Evolutionary conservation across 371 early-diverging fungal species (phyloP).

Genomic region (Syncephalastrum sp.): DNA sequence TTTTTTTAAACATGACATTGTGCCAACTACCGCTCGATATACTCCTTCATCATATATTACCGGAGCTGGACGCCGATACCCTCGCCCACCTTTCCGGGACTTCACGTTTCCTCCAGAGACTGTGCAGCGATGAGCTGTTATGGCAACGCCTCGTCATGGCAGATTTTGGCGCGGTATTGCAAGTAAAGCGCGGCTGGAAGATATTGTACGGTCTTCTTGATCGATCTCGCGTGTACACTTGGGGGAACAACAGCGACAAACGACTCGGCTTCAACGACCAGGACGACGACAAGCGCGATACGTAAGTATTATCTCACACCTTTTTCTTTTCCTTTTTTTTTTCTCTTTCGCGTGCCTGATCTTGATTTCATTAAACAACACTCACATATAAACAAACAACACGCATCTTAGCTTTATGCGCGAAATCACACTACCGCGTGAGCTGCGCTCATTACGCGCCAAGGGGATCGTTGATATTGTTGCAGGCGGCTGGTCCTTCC

Average conservation of each 20-base stretch:
- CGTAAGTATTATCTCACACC: constrained; percentile 3
- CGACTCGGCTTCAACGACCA: constrained; percentile 26
- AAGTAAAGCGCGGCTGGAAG: constrained; percentile 30
- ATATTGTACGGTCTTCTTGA: constrained; percentile 25
- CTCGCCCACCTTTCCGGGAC: constrained; percentile 21
- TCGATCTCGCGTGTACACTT: constrained; percentile 28
- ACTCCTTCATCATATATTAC: constrained; percentile 24
- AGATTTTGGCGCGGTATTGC: constrained; percentile 29
- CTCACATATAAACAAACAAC: too few species aligned
- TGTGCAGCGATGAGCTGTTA: constrained; percentile 33
- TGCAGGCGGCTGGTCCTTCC: constrained; percentile 46
- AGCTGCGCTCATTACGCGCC: constrained; percentile 23
- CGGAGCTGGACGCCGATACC: constrained; percentile 15
- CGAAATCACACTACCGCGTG: constrained; percentile 21
- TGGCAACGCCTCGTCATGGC: constrained; percentile 32
- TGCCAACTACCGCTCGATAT: constrained; percentile 17
- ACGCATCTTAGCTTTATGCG: constrained; percentile 1
- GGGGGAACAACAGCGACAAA: constrained; percentile 38
- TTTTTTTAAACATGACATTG: constrained; percentile 3
- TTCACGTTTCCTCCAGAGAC: constrained; percentile 20
- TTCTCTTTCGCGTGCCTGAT: too few species aligned
- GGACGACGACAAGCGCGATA: constrained; percentile 8
- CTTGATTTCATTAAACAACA: too few species aligned
- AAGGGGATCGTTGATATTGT: constrained; percentile 37
- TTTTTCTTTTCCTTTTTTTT: not conserved